Percentiles rank a stretch among this genome's conserved stretches.
Evolutionary conservation across 352 stramenopile genomes (phyloP).

Genomic region (Pythium phragmiticola): DNA sequence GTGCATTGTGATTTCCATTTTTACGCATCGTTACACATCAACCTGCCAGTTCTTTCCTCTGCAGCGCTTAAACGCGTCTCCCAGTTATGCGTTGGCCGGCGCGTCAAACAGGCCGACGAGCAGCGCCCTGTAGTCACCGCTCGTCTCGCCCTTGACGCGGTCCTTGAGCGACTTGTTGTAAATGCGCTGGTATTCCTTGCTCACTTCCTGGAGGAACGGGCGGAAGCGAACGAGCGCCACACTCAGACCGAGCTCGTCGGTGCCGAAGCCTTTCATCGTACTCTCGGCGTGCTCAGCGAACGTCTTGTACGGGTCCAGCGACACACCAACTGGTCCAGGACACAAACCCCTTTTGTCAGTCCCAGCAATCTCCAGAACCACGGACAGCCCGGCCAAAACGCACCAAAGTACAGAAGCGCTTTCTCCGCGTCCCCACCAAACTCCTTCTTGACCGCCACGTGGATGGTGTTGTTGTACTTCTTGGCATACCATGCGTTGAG

Average conservation of each 20-base stretch:
- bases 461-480: slow-evolving; percentile 69
- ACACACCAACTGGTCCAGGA: slow-evolving; percentile 39
- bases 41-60: no score
- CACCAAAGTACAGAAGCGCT: slow-evolving; percentile 48
- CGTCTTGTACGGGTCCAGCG: slow-evolving; percentile 49
- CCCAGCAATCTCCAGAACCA: no score
- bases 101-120: background rate
- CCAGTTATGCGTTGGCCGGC: background rate
- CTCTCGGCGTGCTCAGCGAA: slow-evolving; percentile 66
- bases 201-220: slow-evolving; percentile 67
- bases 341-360: no score
- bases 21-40: no score
- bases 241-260: slow-evolving; percentile 61
- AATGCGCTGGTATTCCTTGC: slow-evolving; percentile 70
- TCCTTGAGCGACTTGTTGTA: slow-evolving; percentile 79
- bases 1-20: no score
- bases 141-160: slow-evolving; percentile 77
- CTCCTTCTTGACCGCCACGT: slow-evolving; percentile 67
- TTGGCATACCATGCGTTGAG: slow-evolving; percentile 56
- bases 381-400: no score
- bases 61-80: no score
- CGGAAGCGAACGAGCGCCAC: slow-evolving; percentile 73
- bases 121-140: slow-evolving; percentile 49
- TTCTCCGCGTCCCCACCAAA: slow-evolving; percentile 55
- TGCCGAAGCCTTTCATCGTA: slow-evolving; percentile 77